These are phyloP conservation scores for Sclerotinia spermophila DNA, from an alignment of 2,329 filamentous ascomycete species.

Conservation along the genomic window DNA sequence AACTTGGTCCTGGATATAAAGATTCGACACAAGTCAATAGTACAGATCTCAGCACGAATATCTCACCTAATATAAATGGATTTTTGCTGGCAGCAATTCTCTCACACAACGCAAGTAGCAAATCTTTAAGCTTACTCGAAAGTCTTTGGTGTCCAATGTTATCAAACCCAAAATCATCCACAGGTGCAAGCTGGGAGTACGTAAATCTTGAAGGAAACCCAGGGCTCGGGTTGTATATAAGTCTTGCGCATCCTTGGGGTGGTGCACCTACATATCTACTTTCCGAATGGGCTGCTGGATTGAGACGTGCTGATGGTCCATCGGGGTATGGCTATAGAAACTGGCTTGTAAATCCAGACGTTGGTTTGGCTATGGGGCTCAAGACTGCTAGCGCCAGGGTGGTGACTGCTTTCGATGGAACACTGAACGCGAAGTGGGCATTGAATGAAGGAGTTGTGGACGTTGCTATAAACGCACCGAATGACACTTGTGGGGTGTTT, in stretches of 20 bases:
- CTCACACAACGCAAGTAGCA: background rate
- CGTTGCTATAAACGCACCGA: background rate
- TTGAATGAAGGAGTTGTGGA: background rate
- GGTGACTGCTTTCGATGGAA: background rate
- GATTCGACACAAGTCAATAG: background rate
- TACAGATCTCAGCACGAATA: background rate
- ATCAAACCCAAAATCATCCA: constrained; percentile 37
- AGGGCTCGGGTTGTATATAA: constrained; percentile 43
- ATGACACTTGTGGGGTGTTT: background rate
- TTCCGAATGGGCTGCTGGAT: background rate
- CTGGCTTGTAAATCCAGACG: background rate
- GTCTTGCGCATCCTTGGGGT: constrained; percentile 44
- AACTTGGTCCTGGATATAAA: background rate
- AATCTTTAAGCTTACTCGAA: constrained; percentile 35
- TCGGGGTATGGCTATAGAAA: background rate
- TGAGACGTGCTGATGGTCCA: background rate
- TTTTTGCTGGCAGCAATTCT: background rate
- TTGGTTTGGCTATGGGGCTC: background rate
- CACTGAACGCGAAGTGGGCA: background rate
- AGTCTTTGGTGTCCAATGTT: constrained; percentile 44
- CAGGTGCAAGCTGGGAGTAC: constrained; percentile 46
- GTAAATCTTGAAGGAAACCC: constrained; percentile 37
- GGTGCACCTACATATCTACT: constrained; percentile 45
- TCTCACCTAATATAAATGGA: background rate
- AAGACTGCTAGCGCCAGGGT: background rate